Conservation (phyloP, 1,139 yeast species). For the Eremothecium cymbalariae region DNA sequence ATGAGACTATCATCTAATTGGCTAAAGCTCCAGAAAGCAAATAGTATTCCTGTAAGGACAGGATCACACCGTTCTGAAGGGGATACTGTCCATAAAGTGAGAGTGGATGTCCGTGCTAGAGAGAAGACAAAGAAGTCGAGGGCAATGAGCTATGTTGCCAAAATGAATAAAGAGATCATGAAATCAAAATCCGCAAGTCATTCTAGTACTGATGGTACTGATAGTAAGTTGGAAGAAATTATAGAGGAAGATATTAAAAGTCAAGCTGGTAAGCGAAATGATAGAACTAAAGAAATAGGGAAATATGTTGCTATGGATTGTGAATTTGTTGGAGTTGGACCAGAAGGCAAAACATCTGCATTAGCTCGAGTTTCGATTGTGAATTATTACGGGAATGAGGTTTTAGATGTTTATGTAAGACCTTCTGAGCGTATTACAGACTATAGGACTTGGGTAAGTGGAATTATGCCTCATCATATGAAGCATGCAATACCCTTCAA, state of each 20-base stretch:
- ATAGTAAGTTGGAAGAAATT: slow-evolving; percentile 8
- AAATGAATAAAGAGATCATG: slow-evolving; percentile 26
- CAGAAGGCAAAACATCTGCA: slow-evolving; percentile 58
- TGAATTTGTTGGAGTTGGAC: slow-evolving; percentile 90
- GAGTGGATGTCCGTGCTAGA: slow-evolving; percentile 5
- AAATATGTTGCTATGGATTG: slow-evolving; percentile 80
- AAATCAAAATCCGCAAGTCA: slow-evolving; percentile 20
- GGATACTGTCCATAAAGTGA: slow-evolving; percentile 9
- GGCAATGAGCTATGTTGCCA: slow-evolving; percentile 29
- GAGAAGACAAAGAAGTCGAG: slow-evolving; percentile 10
- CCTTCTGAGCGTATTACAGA: slow-evolving; percentile 75
- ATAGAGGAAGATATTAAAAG: slow-evolving; percentile 6
- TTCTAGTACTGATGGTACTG: slow-evolving; percentile 16
- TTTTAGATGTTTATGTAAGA: slow-evolving; percentile 65
- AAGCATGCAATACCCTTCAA: slow-evolving; percentile 54
- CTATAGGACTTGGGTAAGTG: slow-evolving; percentile 95
- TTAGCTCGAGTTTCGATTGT: slow-evolving; percentile 84
- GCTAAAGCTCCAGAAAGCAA: slow-evolving; percentile 19
- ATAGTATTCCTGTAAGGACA: slow-evolving; percentile 6
- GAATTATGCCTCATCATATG: slow-evolving; percentile 66
- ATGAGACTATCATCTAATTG: slow-evolving; percentile 33
- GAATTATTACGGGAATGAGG: slow-evolving; percentile 64
- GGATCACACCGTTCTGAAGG: slow-evolving; percentile 3
- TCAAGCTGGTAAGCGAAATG: slow-evolving; percentile 10
- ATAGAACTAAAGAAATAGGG: slow-evolving; percentile 42